Conservation (phyloP, 805 yeast species). For the Yueomyces sinensis region DNA sequence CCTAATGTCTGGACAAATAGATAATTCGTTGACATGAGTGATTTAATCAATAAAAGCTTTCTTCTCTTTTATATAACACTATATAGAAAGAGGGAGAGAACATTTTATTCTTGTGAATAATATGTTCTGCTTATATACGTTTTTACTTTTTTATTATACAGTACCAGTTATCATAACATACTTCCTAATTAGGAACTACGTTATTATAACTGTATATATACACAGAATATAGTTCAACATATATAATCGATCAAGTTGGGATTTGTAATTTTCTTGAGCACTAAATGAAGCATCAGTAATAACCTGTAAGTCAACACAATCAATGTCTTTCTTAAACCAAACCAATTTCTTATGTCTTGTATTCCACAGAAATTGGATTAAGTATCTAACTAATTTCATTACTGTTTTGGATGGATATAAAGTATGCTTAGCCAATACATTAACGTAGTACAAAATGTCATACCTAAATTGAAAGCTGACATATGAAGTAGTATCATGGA, state of each 20-base stretch:
- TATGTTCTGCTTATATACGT: too few relatives aligned
- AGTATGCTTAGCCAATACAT: slow-evolving; percentile 1
- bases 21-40: too few relatives aligned
- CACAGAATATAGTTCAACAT: neutral
- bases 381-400: neutral
- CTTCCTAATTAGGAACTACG: too few relatives aligned
- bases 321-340: slow-evolving; percentile 1
- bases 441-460: neutral
- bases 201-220: too few relatives aligned
- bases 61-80: too few relatives aligned
- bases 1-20: too few relatives aligned
- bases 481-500: too few relatives aligned
- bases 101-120: too few relatives aligned
- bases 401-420: slow-evolving; percentile 3
- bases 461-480: neutral
- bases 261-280: slow-evolving; percentile 1
- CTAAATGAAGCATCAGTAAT: slow-evolving; percentile 3
- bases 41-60: too few relatives aligned
- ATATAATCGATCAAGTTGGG: slow-evolving; percentile 1
- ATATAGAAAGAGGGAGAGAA: too few relatives aligned
- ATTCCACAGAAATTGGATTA: slow-evolving; percentile 3
- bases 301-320: neutral
- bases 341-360: slow-evolving; percentile 2
- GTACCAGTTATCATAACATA: too few relatives aligned
- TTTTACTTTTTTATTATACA: too few relatives aligned